Base-by-base conservation (phyloP, 306 rosid species). In the Styphnolobium japonicum region DNA sequence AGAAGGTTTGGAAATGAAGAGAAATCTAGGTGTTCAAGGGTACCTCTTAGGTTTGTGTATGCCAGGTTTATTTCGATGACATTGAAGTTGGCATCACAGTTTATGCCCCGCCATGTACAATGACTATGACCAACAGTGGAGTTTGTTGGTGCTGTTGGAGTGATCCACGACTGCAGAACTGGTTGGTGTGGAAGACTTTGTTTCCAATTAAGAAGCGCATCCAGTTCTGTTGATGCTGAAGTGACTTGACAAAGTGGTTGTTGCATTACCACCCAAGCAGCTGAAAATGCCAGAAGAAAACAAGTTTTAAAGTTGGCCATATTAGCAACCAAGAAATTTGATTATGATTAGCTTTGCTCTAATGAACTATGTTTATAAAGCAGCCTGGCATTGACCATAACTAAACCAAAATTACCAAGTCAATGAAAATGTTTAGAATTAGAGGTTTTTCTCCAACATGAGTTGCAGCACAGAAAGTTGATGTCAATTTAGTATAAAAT, bases 1-100 rank as follows among this genome's bases (percentile, higher is more conserved):
- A 80, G 81, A 34, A 86, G 86, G 43, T 79, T 86, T 7, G 84
- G 84, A 23, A 86, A 82, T 1, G 82, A 51, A 27, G 86, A 63
- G 39, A 86, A 53, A 31, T 86, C 79, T 1, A 86, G 66, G 62
- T 51, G 29, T 55, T 61, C 63, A 39, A 86, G 84, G 4, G 83
- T 82, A 55, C 85, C 87, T 22, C 3, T 52, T 0, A 86, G 55
- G 6, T 85, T 85, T 0, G 85, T 75, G n/a, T 39, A 49, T n/a
- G 73, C 88, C 23, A 85, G 23, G 15, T 85, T 67, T 61, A 68
- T 73, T 21, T n/a, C 34, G 31, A 53, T 56, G 3, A 81, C 81
- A 5, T 49, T 78, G 67, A 81, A 63, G 10, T 9, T 40, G 3
- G 22, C 29, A 45, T 85, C 37, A 77, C 86, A 85, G 12, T 27